These are phyloP conservation scores for Venturia carpophila DNA, from an alignment of 2,329 filamentous ascomycete species.

Conservation along the genomic window DNA sequence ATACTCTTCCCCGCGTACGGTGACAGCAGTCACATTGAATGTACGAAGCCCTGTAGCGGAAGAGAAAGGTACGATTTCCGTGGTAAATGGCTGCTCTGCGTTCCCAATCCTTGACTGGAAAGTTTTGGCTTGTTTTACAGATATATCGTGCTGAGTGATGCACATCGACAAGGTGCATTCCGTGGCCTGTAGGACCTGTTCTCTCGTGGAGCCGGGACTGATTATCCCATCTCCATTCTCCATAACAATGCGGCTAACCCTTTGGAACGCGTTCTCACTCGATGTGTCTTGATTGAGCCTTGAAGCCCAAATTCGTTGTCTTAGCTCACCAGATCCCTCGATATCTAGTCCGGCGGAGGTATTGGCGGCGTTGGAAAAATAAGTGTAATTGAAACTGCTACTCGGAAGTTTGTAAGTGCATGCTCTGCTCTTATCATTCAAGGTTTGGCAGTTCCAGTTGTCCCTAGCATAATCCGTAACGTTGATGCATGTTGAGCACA, in stretches of 20 bases:
- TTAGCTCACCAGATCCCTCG: not conserved
- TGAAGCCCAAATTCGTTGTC: not conserved
- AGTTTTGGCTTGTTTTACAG: not conserved
- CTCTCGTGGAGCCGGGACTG: not conserved
- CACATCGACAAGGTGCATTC: slow-evolving; percentile 11
- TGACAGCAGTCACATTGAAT: not conserved
- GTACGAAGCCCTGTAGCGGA: not conserved
- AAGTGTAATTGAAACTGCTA: slow-evolving; percentile 3
- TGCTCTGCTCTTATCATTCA: not conserved
- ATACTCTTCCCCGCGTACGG: not conserved
- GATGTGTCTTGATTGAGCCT: not conserved
- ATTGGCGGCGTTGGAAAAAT: not conserved
- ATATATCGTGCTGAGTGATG: not conserved
- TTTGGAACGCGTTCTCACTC: not conserved
- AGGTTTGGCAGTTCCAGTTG: not conserved
- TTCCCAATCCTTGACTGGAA: not conserved
- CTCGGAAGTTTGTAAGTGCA: slow-evolving; percentile 7
- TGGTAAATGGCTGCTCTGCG: not conserved
- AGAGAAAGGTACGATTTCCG: not conserved
- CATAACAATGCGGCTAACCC: not conserved
- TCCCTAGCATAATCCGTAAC: slow-evolving; percentile 5
- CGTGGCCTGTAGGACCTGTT: not conserved
- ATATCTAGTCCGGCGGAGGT: not conserved
- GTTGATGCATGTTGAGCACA: slow-evolving; percentile 18
- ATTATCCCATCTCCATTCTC: not conserved